A percentile compares a stretch with the other conserved stretches of the same genome.
These are phyloP conservation scores for Madurella mycetomatis DNA, from an alignment of 2,329 filamentous ascomycete genomes.

Conservation along the genomic window DNA sequence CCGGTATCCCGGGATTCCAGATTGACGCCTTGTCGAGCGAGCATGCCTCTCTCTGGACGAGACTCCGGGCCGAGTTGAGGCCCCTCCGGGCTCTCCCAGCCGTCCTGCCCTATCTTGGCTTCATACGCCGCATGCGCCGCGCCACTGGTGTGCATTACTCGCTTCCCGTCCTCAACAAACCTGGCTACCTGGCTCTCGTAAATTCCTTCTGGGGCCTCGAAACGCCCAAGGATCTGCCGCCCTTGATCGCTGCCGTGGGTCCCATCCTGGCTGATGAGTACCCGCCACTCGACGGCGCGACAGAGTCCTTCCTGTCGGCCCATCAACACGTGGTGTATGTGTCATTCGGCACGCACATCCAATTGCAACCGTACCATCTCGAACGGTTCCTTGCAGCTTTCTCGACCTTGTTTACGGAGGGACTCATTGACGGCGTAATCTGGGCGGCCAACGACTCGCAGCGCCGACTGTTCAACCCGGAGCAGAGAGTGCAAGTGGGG, in stretches of 20 bases:
- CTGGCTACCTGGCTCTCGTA: conserved; percentile 39
- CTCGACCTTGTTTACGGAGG: conserved; percentile 23
- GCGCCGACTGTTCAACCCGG: conserved; percentile 22
- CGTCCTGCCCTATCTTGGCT: conserved; percentile 30
- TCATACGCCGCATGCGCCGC: conserved; percentile 33
- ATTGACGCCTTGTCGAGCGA: conserved; percentile 37
- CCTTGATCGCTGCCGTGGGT: conserved; percentile 36
- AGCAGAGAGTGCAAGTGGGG: conserved; percentile 10
- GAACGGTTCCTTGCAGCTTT: conserved; percentile 33
- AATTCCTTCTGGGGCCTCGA: conserved; percentile 44
- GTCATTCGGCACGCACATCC: conserved; percentile 40
- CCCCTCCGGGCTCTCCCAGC: conserved; percentile 30
- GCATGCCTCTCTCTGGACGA: conserved; percentile 34
- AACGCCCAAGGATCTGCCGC: conserved; percentile 39
- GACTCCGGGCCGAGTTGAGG: conserved; percentile 35
- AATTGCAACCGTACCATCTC: conserved; percentile 29
- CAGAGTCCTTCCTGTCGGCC: conserved; percentile 30
- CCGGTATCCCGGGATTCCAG: conserved; percentile 40
- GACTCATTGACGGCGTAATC: conserved; percentile 37
- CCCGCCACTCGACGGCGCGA: conserved; percentile 27
- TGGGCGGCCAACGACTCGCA: conserved; percentile 32
- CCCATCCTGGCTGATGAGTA: conserved; percentile 37
- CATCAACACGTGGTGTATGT: conserved; percentile 36
- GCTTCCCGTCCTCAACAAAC: conserved; percentile 31
- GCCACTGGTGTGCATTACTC: conserved; percentile 31